A percentile compares a stretch with the other conserved stretches of the same genome.
Evolutionary conservation across 306 rosid species (phyloP).

Genomic region (Casuarina cunninghamiana): DNA sequence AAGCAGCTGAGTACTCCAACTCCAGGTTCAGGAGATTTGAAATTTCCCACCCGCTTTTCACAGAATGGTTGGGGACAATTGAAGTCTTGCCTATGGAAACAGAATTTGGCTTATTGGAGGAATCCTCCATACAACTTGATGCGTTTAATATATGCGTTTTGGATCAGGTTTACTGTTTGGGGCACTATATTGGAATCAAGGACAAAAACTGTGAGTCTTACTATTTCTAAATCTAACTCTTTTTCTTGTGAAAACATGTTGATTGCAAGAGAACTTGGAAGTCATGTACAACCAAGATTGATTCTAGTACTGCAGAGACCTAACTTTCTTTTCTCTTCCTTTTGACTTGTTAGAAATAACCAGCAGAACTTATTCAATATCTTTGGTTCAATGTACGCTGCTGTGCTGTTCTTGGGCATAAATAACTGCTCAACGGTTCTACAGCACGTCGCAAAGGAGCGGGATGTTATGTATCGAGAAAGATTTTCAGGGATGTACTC

Average conservation of each 20-base stretch:
- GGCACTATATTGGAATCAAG: constrained; percentile 31
- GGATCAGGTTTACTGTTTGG: neutral
- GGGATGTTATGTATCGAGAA: neutral
- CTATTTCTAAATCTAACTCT: neutral
- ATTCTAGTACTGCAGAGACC: neutral
- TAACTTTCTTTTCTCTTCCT: neutral
- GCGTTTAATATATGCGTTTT: neutral
- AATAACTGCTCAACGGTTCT: neutral
- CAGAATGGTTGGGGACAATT: constrained; percentile 49
- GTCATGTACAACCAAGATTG: neutral
- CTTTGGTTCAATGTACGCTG: neutral
- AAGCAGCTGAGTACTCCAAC: constrained; percentile 50
- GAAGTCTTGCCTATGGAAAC: constrained; percentile 28
- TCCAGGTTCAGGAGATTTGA: constrained; percentile 48
- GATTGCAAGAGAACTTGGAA: neutral
- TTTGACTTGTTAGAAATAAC: neutral
- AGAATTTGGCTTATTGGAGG: constrained; percentile 7
- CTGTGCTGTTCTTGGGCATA: neutral
- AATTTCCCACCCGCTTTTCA: constrained; percentile 52
- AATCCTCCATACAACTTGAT: constrained; percentile 3
- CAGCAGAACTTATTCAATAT: constrained; percentile 1
- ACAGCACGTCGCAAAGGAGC: neutral
- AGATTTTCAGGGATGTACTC: constrained; percentile 1
- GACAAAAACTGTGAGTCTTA: neutral
- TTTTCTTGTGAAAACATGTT: neutral